A percentile compares a stretch with the other conserved stretches of the same genome.
phyloP scores from a whole-genome alignment of 805 yeast genomes.

The Barnettozyma pratensis region DNA sequence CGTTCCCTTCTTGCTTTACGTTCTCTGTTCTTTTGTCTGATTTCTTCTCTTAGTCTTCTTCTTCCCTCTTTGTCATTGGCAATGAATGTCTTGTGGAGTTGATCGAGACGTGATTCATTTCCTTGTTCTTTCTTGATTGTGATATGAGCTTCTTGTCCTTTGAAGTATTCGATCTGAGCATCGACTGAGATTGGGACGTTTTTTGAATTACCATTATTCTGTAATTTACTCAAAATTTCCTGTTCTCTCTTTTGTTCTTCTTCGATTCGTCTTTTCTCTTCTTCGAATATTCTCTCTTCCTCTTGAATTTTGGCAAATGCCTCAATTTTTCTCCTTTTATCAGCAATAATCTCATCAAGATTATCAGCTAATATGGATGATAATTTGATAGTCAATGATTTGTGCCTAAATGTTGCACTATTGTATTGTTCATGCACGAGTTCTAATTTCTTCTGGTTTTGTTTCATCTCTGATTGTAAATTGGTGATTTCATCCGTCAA shows the following conservation, averaged over 20 bases:
- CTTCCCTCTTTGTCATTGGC: slow-evolving; percentile 1
- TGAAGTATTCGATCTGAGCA: not conserved
- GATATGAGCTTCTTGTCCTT: not conserved
- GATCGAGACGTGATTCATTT: not conserved
- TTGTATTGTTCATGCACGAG: not conserved
- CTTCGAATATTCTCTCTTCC: not conserved
- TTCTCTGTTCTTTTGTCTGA: not conserved
- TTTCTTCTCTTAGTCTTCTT: not conserved
- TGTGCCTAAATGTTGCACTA: not conserved
- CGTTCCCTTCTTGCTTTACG: not conserved
- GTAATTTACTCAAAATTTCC: not conserved
- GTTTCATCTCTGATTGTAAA: not conserved
- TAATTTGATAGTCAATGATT: not conserved
- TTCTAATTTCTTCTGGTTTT: not conserved
- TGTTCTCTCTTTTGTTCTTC: not conserved
- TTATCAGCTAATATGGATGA: not conserved
- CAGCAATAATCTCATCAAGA: not conserved
- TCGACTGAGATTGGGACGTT: not conserved
- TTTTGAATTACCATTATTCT: not conserved
- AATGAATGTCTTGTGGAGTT: not conserved
- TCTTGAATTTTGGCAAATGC: not conserved
- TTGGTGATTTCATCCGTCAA: not conserved
- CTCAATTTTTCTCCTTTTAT: not conserved
- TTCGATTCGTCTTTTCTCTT: not conserved
- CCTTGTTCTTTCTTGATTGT: not conserved